These are phyloP conservation scores for Arctium lappa DNA, from an alignment of 129 eudicot species.

Conservation along the genomic window DNA sequence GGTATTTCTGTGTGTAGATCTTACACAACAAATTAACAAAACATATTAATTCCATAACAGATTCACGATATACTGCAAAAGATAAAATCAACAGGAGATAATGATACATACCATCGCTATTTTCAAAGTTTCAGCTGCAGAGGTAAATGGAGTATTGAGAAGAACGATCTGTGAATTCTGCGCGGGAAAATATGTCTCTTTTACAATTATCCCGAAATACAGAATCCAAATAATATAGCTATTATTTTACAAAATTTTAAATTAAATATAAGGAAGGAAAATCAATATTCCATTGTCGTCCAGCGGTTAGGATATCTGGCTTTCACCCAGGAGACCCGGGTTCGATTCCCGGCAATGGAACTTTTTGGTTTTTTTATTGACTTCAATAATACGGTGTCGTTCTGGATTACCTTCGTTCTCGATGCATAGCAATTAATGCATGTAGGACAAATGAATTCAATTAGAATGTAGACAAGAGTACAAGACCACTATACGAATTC, in stretches of 20 bases:
- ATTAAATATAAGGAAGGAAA: no score
- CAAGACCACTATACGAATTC: no score
- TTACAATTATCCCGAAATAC: background rate
- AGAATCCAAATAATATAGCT: background rate
- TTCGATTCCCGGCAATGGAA: constrained; percentile 99
- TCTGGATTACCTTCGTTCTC: no score
- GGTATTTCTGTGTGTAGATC: background rate
- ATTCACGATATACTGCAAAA: background rate
- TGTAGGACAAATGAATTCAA: no score
- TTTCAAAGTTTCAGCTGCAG: background rate
- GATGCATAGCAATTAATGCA: no score
- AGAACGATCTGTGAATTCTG: background rate
- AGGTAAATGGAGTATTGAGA: background rate
- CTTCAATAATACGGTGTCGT: no score
- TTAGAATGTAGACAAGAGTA: no score
- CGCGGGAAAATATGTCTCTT: background rate
- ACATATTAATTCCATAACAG: background rate
- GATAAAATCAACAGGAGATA: background rate
- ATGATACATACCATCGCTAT: constrained; percentile 14
- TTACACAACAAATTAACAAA: background rate
- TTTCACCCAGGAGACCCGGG: constrained; percentile 99
- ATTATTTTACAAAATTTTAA: no score
- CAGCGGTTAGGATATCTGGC: constrained; percentile 99
- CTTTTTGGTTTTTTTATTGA: background rate
- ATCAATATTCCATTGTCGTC: constrained; percentile 65